Base-by-base conservation (phyloP, 345 rosid genomes). In the Clarkia xantiana region DNA sequence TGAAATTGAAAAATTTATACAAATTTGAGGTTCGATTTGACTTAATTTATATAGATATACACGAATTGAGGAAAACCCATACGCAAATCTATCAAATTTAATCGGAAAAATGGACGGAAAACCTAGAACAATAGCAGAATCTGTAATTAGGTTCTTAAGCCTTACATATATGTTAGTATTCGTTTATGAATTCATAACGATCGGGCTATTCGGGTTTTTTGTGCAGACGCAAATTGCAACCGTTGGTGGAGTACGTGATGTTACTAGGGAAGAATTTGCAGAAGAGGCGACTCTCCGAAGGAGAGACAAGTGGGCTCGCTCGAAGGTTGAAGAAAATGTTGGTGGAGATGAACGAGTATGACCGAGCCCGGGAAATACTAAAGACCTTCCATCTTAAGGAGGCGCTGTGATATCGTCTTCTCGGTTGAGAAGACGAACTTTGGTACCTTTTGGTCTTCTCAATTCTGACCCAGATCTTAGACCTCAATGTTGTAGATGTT, bases 261-360 rank as follows among this genome's bases (percentile, higher is more conserved):
- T 67, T 67, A 16, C 65, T 83, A 14, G 67, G 77, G 56, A 81
- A 62, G 67, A 64, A 58, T 20, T 61, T 83, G 49, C 84, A 77
- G 70, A 71, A 74, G 56, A 83, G 72, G 71, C 78, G 86, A 40
- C 68, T 67, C 60, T 60, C 63, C 17, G 79, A 74, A 25, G 58
- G 41, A 9, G 98, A 83, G 67, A 70, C 71, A 2, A 72, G 71
- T 51, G 83, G 75, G 54, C 94, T 91, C 45, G 91, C 94, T 16
- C 79, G 89, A 42, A 66, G 96, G 58, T 47, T 89, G 72, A 86
- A 83, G 80, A 83, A 69, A 74, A 67, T 90, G 76, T 71, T 86
- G 42, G 96, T 86, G 9, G 89, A 79, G 50, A 82, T 90, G 64
- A 78, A 83, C 14, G 93, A 91, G 54, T 89, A 91, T 22, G 98